Evolutionary conservation across 805 yeast genomes (phyloP).

Genomic region (Hanseniaspora pseudoguilliermondii): DNA sequence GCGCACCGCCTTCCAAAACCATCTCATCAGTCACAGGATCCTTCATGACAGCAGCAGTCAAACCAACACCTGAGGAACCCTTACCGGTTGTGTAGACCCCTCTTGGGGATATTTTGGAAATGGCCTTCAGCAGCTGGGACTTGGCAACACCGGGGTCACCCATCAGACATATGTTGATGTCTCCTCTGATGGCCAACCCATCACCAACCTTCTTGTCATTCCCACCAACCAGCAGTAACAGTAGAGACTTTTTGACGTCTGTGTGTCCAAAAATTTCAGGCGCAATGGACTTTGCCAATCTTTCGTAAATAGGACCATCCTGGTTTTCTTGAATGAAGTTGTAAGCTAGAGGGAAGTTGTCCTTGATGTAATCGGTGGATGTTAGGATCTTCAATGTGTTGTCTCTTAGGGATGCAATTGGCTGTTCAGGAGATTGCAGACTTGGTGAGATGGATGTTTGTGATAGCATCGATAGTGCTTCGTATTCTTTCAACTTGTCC

Average conservation of each 20-base stretch:
- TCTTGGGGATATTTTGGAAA: conserved; percentile 85
- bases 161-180: conserved; percentile 88
- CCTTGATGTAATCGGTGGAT: conserved; percentile 1
- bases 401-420: background rate
- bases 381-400: background rate
- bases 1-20: conserved; percentile 96
- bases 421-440: background rate
- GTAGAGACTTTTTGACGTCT: conserved; percentile 83
- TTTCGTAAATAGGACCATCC: conserved; percentile 42
- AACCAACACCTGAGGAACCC: conserved; percentile 97
- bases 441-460: background rate
- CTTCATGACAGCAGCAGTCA: conserved; percentile 97
- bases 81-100: conserved; percentile 96
- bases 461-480: conserved; percentile 8
- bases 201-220: conserved; percentile 90
- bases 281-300: conserved; percentile 79
- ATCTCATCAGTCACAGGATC: conserved; percentile 98
- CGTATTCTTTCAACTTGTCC: conserved; percentile 43
- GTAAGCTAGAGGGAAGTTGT: conserved; percentile 4
- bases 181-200: conserved; percentile 96
- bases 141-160: conserved; percentile 99
- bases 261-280: conserved; percentile 94
- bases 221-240: conserved; percentile 82
- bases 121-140: conserved; percentile 84
- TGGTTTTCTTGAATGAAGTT: conserved; percentile 24